phyloP scores from a whole-genome alignment of 164 flowering plant genomes.

The Piper betle region DNA sequence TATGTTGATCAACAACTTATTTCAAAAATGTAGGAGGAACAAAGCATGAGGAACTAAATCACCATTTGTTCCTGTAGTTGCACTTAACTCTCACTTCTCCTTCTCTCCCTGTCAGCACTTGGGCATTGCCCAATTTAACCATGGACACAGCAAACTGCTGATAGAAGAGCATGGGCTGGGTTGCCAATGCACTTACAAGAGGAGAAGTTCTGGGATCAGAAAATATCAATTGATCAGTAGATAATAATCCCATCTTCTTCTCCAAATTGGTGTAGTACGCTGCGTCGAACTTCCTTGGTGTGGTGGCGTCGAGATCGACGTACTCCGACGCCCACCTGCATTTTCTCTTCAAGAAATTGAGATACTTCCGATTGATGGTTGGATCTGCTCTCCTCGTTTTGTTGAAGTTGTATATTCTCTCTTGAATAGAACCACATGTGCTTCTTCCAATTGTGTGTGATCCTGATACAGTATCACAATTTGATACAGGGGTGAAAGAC shows the following conservation, averaged over 20 bases:
- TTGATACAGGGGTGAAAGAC: background rate
- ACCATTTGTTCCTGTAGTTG: slow-evolving; percentile 29
- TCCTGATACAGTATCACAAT: slow-evolving; percentile 20
- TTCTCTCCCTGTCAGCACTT: slow-evolving; percentile 36
- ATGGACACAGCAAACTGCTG: slow-evolving; percentile 60
- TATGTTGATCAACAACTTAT: background rate
- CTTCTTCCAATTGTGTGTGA: slow-evolving; percentile 72
- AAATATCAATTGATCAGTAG: slow-evolving; percentile 45
- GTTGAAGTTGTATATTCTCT: slow-evolving; percentile 40
- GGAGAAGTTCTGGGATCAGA: slow-evolving; percentile 42
- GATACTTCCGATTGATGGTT: slow-evolving; percentile 26
- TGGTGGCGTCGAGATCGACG: slow-evolving; percentile 53
- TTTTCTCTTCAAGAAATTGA: slow-evolving; percentile 47
- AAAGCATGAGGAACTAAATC: background rate
- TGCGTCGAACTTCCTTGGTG: slow-evolving; percentile 46
- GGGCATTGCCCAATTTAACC: slow-evolving; percentile 55
- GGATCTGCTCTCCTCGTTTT: slow-evolving; percentile 40
- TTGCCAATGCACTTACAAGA: slow-evolving; percentile 28
- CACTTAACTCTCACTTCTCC: slow-evolving; percentile 57
- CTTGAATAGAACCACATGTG: slow-evolving; percentile 39
- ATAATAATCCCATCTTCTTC: slow-evolving; percentile 42
- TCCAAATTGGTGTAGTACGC: slow-evolving; percentile 48
- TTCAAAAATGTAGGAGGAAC: background rate
- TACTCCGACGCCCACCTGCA: slow-evolving; percentile 53
- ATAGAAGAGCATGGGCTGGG: slow-evolving; percentile 22